These are phyloP conservation scores for Yueomyces sinensis DNA, from an alignment of 805 yeast species.

Conservation along the genomic window DNA sequence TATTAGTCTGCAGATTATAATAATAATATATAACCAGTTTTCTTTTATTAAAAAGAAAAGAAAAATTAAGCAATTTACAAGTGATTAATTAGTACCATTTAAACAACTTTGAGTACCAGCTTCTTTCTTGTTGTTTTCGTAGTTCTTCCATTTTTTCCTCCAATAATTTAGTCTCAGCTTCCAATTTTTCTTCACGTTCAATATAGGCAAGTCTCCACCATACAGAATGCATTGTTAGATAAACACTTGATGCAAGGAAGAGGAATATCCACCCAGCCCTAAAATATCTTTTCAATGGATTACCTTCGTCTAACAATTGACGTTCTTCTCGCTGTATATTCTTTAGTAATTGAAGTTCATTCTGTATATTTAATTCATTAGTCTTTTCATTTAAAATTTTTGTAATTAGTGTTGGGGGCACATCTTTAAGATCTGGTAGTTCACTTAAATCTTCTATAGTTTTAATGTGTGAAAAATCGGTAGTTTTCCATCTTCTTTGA, in stretches of 20 bases:
- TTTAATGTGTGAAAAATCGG: slow-evolving; percentile 3
- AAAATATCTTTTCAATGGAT: slow-evolving; percentile 12
- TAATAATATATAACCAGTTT: too few species aligned
- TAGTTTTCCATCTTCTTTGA: too few species aligned
- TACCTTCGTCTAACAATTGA: slow-evolving; percentile 1
- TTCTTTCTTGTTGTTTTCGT: not conserved
- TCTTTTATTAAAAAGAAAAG: too few species aligned
- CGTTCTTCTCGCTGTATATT: slow-evolving; percentile 11
- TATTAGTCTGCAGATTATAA: too few species aligned
- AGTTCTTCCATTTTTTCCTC: slow-evolving; percentile 10
- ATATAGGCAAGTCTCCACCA: slow-evolving; percentile 22
- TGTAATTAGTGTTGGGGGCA: slow-evolving; percentile 22
- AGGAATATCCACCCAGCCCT: slow-evolving; percentile 22
- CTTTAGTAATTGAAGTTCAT: slow-evolving; percentile 18
- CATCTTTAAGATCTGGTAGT: slow-evolving; percentile 18
- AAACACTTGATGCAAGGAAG: slow-evolving; percentile 20
- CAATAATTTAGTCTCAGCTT: slow-evolving; percentile 7
- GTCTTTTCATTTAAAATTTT: slow-evolving; percentile 20
- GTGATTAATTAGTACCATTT: too few species aligned
- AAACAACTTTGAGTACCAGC: not conserved
- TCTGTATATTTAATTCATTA: slow-evolving; percentile 15
- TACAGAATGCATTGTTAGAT: slow-evolving; percentile 13
- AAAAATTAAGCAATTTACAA: too few species aligned
- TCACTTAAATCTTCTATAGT: slow-evolving; percentile 22
- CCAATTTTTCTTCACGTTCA: slow-evolving; percentile 13